Conservation (phyloP, 768 basidiomycete genomes). For the Tricholoma hemisulphureum region DNA sequence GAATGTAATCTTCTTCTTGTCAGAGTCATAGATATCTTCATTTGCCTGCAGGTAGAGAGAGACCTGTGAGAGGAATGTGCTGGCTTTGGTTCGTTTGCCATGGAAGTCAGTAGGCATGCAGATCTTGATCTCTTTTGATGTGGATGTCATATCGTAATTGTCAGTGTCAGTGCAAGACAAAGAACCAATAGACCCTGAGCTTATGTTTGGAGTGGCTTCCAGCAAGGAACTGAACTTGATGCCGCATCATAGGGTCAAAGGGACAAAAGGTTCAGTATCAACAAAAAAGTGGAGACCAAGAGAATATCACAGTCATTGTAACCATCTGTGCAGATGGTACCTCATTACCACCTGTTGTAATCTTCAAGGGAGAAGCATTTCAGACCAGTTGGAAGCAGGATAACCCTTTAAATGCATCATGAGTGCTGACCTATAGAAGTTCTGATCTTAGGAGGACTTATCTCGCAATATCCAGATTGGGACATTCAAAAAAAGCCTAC, state of each 20-base stretch:
- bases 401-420: conserved; percentile 41
- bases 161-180: too few species aligned
- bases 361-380: conserved; percentile 38
- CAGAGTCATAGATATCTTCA: too few species aligned
- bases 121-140: too few species aligned
- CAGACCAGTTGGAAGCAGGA: conserved; percentile 37
- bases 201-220: conserved; percentile 33
- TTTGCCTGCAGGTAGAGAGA: too few species aligned
- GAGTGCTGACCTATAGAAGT: conserved; percentile 16
- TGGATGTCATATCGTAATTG: too few species aligned
- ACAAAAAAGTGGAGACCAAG: conserved; percentile 23
- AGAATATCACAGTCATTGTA: conserved; percentile 36
- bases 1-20: too few species aligned
- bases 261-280: conserved; percentile 28
- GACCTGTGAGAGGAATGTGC: too few species aligned
- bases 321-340: conserved; percentile 42
- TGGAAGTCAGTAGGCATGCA: too few species aligned
- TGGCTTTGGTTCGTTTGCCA: too few species aligned
- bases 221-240: conserved; percentile 16
- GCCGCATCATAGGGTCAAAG: conserved; percentile 29
- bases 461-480: conserved; percentile 24
- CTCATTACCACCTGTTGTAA: conserved; percentile 33
- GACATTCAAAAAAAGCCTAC: conserved; percentile 36
- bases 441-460: conserved; percentile 7
- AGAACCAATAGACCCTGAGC: too few species aligned